Evolutionary conservation across 1,284 basidiomycete genomes (phyloP).

Genomic region (Ustilago loliicola): DNA sequence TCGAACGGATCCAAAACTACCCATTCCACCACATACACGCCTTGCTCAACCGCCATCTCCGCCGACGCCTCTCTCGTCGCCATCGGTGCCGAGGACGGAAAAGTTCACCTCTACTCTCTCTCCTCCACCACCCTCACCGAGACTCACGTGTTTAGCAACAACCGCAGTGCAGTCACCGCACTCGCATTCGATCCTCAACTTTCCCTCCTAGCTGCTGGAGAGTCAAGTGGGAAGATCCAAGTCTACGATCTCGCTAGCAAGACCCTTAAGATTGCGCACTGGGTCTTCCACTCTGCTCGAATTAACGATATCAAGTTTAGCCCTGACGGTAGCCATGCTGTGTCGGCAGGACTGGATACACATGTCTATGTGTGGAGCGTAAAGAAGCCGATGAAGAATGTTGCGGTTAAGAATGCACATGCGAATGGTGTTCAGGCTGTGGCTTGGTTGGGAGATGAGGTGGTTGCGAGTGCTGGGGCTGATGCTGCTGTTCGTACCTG

Average conservation of each 20-base stretch:
- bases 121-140: constrained; percentile 19
- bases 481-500: constrained; percentile 75
- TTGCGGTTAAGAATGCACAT: constrained; percentile 77
- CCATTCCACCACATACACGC: constrained; percentile 39
- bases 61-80: constrained; percentile 75
- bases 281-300: constrained; percentile 89
- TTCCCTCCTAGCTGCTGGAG: constrained; percentile 76
- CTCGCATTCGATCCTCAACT: constrained; percentile 87
- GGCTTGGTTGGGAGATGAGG: constrained; percentile 79
- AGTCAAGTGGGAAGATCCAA: constrained; percentile 84
- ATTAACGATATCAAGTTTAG: constrained; percentile 86
- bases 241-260: constrained; percentile 77
- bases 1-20: constrained; percentile 38
- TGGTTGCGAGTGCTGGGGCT: constrained; percentile 81
- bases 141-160: constrained; percentile 76
- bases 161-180: constrained; percentile 75
- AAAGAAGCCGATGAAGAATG: constrained; percentile 81
- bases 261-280: constrained; percentile 71
- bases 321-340: constrained; percentile 80
- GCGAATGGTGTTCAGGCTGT: constrained; percentile 76
- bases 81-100: constrained; percentile 76
- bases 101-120: constrained; percentile 58
- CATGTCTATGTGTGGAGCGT: constrained; percentile 91
- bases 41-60: constrained; percentile 73
- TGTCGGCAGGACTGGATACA: constrained; percentile 77